Percentiles rank a stretch among this genome's conserved stretches.
phyloP scores from a whole-genome alignment of 768 basidiomycete genomes.

The Botryobasidium botryosum region DNA sequence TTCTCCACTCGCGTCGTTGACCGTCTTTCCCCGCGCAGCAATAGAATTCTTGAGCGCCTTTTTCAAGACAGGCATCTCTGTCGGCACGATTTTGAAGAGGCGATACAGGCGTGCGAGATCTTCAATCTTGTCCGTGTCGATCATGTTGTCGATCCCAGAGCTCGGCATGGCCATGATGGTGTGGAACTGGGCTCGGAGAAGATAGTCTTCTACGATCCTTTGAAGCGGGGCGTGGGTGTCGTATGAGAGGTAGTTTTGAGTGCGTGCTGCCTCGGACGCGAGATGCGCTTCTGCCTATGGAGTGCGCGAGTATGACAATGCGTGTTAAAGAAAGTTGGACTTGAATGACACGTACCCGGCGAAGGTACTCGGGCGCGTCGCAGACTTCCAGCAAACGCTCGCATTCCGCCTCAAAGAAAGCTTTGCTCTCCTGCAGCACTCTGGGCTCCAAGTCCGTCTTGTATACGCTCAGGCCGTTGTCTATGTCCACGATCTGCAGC shows the following conservation, averaged over 20 bases:
- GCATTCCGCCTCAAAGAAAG: constrained; percentile 68
- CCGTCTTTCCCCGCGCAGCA: constrained; percentile 51
- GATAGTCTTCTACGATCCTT: constrained; percentile 55
- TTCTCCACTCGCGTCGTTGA: constrained; percentile 52
- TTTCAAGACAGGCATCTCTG: constrained; percentile 48
- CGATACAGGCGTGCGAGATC: constrained; percentile 68
- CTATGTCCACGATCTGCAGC: constrained; percentile 40
- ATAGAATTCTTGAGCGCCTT: constrained; percentile 56
- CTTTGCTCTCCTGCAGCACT: constrained; percentile 57
- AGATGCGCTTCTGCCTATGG: constrained; percentile 64
- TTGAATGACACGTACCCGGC: constrained; percentile 38
- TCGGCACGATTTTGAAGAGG: constrained; percentile 48
- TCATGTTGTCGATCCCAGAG: constrained; percentile 77
- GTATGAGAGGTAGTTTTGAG: constrained; percentile 70
- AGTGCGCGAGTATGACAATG: neutral
- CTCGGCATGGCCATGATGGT: constrained; percentile 59
- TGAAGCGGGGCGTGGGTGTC: constrained; percentile 52
- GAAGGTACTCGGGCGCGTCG: constrained; percentile 69
- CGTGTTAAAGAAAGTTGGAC: neutral
- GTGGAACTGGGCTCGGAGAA: constrained; percentile 63
- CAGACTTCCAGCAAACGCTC: constrained; percentile 49
- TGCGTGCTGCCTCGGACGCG: constrained; percentile 65
- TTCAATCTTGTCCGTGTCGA: constrained; percentile 58
- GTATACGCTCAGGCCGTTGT: constrained; percentile 40
- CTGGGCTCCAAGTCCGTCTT: constrained; percentile 68